Base-by-base conservation (phyloP, 345 rosid species). In the Ailanthus altissimus region DNA sequence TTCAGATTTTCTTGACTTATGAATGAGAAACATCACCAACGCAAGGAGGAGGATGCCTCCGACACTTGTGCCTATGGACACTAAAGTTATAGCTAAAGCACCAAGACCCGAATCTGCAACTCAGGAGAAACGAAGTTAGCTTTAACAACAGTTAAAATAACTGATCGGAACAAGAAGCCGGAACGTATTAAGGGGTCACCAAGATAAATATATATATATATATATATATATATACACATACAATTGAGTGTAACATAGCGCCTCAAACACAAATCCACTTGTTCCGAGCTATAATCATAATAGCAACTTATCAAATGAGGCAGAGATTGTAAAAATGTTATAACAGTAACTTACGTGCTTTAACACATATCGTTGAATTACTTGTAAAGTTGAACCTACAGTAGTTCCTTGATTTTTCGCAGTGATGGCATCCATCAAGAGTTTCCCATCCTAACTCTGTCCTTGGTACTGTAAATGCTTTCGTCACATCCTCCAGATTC, bases 21-120 rank as follows among this genome's bases (percentile, higher is more conserved):
- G 51, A 18, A 51, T 0, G 8, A 50, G 0, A 18, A 70, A 7
- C 10, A 70, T 70, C 8, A 70, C 18, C 61, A 50, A 51, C 10
- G 59, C 10, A 70, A 51, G 20, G 46, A 70, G 38, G 4, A 32
- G 4, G 2, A 9, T 8, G 61, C 60, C 28, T 70, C 61, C 73
- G 5, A 70, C 1, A 50, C 61, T 32, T 18, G 25, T 28, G 73
- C 21, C 72, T 49, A 8, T 21, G 1, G 59, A 7, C 57, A 69
- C 13, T 26, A n/a, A 14, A 26, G 8, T 42, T n/a, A 2, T 43
- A 66, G 21, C 8, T 21, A 40, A 1, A 42, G 16, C 3, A n/a
- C 67, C 46, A 63, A 21, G 63, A n/a, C 67, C 46, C 36, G 23
- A 16, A 26, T 68, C 57, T 69, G 59, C 15, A 51, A n/a, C n/a